phyloP scores from a whole-genome alignment of 495 filamentous ascomycete genomes.

The Annulohypoxylon maeteangense region DNA sequence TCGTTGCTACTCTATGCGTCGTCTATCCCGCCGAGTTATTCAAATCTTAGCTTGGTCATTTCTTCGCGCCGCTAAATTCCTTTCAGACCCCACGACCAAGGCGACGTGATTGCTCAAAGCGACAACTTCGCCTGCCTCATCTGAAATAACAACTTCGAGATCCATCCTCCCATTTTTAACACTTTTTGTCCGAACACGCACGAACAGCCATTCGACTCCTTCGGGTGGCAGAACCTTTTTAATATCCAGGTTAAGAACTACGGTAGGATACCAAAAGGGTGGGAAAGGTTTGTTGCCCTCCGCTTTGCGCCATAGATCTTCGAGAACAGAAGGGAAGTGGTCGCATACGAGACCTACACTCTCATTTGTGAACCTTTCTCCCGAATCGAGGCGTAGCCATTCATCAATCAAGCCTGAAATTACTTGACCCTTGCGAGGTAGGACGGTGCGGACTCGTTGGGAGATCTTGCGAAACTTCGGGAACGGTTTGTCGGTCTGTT shows the following conservation, averaged over 20 bases:
- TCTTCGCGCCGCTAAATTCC: constrained; percentile 61
- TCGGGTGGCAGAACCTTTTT: constrained; percentile 69
- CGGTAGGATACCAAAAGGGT: constrained; percentile 77
- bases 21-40: background rate
- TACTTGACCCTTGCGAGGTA: constrained; percentile 62
- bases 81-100: constrained; percentile 63
- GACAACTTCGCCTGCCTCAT: constrained; percentile 65
- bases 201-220: constrained; percentile 73
- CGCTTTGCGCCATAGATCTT: constrained; percentile 25
- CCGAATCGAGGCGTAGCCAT: constrained; percentile 67
- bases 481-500: constrained; percentile 57
- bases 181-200: constrained; percentile 63
- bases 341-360: constrained; percentile 68
- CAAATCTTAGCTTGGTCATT: constrained; percentile 42
- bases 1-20: too few species aligned
- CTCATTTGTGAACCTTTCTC: constrained; percentile 65
- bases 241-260: constrained; percentile 72
- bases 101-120: constrained; percentile 71
- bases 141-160: constrained; percentile 67
- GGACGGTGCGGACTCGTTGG: constrained; percentile 63
- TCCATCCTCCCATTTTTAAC: constrained; percentile 71
- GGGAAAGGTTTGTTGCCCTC: constrained; percentile 44
- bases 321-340: constrained; percentile 59
- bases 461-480: constrained; percentile 69
- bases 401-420: constrained; percentile 64